phyloP scores from a whole-genome alignment of 768 basidiomycete species.

The Mycena leptocephala region DNA sequence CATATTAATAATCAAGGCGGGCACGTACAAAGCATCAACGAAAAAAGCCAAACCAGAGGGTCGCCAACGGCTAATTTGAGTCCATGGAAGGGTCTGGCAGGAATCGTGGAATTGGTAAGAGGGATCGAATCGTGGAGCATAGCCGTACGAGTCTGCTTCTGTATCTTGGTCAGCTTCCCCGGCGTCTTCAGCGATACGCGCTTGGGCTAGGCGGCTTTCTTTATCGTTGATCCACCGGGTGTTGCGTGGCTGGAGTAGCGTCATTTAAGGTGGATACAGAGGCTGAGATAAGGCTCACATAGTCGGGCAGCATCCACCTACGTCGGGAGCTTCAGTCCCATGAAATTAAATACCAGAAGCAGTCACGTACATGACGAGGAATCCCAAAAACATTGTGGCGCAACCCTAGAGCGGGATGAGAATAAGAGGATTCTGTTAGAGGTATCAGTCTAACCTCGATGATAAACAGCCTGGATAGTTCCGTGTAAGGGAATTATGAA shows the following conservation, averaged over 20 bases:
- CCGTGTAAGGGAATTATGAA: background rate
- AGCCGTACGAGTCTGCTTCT: conserved; percentile 55
- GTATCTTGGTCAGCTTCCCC: conserved; percentile 64
- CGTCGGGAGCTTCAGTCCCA: background rate
- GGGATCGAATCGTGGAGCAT: background rate
- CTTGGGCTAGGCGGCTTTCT: conserved; percentile 60
- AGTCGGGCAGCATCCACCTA: conserved; percentile 75
- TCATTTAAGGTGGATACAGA: background rate
- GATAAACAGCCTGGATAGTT: conserved; percentile 72
- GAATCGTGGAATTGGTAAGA: background rate
- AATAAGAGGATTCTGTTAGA: background rate
- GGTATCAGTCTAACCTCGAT: conserved; percentile 64
- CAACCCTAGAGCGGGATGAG: conserved; percentile 62
- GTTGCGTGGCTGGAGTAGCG: conserved; percentile 54
- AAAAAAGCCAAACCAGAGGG: conserved; percentile 57
- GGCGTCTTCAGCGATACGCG: conserved; percentile 63
- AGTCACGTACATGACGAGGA: conserved; percentile 64
- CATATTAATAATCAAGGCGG: background rate
- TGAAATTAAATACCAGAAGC: background rate
- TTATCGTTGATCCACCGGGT: conserved; percentile 60
- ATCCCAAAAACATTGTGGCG: conserved; percentile 73
- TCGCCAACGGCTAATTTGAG: conserved; percentile 58
- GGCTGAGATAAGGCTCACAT: conserved; percentile 48
- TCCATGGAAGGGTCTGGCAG: conserved; percentile 52
- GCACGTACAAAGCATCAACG: conserved; percentile 52